Conservation (phyloP, 169 alveolate genomes). For the Eimeria brunetti region DNA sequence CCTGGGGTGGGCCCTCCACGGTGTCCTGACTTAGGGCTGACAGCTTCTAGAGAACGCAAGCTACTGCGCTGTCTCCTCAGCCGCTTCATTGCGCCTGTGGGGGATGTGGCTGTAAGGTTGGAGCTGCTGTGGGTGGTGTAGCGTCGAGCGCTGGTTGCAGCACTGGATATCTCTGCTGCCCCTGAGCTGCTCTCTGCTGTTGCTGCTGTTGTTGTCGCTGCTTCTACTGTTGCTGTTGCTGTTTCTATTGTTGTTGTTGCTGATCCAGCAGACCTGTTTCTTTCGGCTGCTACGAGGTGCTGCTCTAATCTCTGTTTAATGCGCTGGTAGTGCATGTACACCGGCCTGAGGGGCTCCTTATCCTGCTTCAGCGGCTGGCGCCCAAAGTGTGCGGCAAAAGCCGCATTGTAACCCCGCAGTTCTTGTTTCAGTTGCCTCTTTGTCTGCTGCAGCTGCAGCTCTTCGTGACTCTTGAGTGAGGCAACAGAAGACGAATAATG, state of each 20-base stretch:
- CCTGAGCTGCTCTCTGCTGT: not conserved
- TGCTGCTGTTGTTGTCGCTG: not conserved
- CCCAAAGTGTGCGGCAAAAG: slow-evolving; percentile 59
- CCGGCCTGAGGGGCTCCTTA: slow-evolving; percentile 77
- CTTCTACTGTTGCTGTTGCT: not conserved
- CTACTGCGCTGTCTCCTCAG: not conserved
- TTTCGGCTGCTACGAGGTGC: not conserved
- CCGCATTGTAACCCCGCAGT: slow-evolving; percentile 43
- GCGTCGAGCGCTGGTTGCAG: not conserved
- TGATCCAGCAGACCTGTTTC: not conserved
- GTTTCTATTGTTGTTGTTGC: not conserved
- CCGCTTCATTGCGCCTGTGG: not conserved
- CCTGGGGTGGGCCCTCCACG: not conserved
- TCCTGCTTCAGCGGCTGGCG: slow-evolving; percentile 72
- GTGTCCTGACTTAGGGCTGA: slow-evolving; percentile 29
- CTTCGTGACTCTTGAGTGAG: not conserved
- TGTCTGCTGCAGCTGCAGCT: slow-evolving; percentile 22
- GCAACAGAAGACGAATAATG: not conserved
- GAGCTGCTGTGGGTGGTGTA: slow-evolving; percentile 4
- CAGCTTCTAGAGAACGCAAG: slow-evolving; percentile 16
- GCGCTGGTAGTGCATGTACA: slow-evolving; percentile 73
- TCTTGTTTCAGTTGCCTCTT: slow-evolving; percentile 68
- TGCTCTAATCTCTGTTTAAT: slow-evolving; percentile 34
- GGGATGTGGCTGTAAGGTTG: not conserved
- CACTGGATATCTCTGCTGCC: not conserved